Base-by-base conservation (phyloP, 2,329 filamentous ascomycete genomes). In the Exserohilum rostratum region DNA sequence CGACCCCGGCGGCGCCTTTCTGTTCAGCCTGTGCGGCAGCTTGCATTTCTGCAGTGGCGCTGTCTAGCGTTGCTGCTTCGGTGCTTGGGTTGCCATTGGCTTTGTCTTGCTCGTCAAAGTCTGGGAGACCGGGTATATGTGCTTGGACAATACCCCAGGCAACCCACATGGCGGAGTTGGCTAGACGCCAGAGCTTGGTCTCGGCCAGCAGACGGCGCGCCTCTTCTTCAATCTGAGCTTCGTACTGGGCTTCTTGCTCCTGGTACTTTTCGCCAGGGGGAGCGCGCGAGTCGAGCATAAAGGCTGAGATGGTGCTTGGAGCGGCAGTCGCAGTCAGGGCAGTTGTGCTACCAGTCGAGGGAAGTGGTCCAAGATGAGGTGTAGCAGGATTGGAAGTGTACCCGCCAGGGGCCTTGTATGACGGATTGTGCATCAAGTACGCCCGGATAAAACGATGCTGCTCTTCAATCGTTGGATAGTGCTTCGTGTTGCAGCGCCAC, bases 71-170 rank as follows among this genome's bases (percentile, higher is more conserved):
- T 12, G 64, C 65, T 35, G 65, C 69, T 10, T 66, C 66, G 25
- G 65, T 45, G 13, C 52, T 57, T 17, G 33, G 33, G 7, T 55
- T 49, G 5, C n/a, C 35, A 12, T 60, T 58, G 5, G 61, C 57
- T 22, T 52, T 40, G 3, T 20, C 18, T 5, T 20, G 10, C 1
- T 62, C 57, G 12, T 76, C 77, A 31, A 80, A 79, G 13, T 78
- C 77, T 15, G 88, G 85, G 71, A 93, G 80, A 0, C 87, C 90
- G 0, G 90, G 87, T 1, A 96, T 82, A 72, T 95, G 93, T 43
- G 95, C 93, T 77, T 99, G 95, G 46, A 99, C 90, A 58, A 98
- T 91, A 20, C 95, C 95, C 95, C 95, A 99, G 1, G 92, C 90
- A 20, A 96, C 86, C 95, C 95, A 99, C 77, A 90, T 86, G 2